A percentile compares a stretch with the other conserved stretches of the same genome.
These are phyloP conservation scores for Scytalidium lignicola DNA, from an alignment of 2,329 filamentous ascomycete genomes.

Conservation along the genomic window DNA sequence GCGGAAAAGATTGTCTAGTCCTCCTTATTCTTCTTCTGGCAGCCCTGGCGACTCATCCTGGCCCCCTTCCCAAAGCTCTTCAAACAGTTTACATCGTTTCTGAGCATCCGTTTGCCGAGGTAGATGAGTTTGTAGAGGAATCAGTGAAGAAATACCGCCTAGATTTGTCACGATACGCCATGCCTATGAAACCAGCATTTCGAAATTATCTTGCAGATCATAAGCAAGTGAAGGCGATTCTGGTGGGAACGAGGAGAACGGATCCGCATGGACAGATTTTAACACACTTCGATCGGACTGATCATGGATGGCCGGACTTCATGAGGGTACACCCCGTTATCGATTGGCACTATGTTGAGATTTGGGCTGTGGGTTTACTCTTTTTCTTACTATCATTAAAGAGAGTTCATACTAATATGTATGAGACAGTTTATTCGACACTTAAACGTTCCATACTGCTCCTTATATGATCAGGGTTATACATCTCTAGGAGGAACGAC, in stretches of 20 bases:
- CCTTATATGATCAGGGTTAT: conserved; percentile 82
- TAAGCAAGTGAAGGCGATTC: conserved; percentile 66
- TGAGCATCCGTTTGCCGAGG: conserved; percentile 75
- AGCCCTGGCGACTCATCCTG: conserved; percentile 33
- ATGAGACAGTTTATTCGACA: conserved; percentile 67
- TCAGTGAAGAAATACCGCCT: conserved; percentile 69
- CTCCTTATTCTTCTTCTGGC: conserved; percentile 83
- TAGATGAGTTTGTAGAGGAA: conserved; percentile 74
- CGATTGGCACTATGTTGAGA: conserved; percentile 94
- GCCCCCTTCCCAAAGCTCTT: conserved; percentile 40
- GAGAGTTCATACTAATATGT: not conserved
- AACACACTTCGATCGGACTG: conserved; percentile 80
- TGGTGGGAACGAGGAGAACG: conserved; percentile 83
- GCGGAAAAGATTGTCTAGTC: conserved; percentile 95
- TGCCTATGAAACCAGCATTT: conserved; percentile 79
- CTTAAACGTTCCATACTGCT: conserved; percentile 77
- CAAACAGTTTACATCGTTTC: conserved; percentile 89
- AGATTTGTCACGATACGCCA: conserved; percentile 65
- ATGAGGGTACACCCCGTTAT: conserved; percentile 94
- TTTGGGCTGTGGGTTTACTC: conserved; percentile 71
- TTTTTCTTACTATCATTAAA: not conserved
- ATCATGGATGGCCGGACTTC: conserved; percentile 84
- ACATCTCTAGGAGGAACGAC: conserved; percentile 86
- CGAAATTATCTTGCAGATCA: conserved; percentile 66
- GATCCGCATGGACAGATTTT: conserved; percentile 82